These are phyloP conservation scores for Daldinia eschscholtzii DNA, from an alignment of 2,329 filamentous ascomycete species.

Conservation along the genomic window DNA sequence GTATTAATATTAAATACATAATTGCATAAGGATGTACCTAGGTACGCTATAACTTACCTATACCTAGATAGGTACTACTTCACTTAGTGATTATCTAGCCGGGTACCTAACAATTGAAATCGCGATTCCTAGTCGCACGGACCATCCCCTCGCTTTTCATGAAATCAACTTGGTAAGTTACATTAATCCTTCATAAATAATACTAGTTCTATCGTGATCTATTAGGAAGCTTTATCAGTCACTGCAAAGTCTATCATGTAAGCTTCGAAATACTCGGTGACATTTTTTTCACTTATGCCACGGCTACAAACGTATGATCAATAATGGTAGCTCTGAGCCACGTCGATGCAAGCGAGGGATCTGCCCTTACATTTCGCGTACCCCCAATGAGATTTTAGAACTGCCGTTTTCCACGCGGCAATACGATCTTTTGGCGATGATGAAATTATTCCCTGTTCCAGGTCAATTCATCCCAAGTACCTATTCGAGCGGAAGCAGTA, in stretches of 20 bases:
- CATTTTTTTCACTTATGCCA: constrained; percentile 1
- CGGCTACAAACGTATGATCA: constrained; percentile 6
- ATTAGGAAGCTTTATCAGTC: background rate
- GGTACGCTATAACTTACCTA: too few species aligned
- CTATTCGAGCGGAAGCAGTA: too few species aligned
- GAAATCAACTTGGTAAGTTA: too few species aligned
- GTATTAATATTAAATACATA: background rate
- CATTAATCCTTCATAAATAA: too few species aligned
- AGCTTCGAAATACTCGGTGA: background rate
- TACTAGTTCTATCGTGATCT: background rate
- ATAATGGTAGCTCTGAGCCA: constrained; percentile 19
- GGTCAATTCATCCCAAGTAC: constrained; percentile 23
- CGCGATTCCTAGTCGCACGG: constrained; percentile 29
- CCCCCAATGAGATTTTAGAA: constrained; percentile 4
- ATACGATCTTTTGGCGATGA: background rate
- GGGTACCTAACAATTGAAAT: constrained; percentile 13
- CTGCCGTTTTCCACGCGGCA: constrained; percentile 13
- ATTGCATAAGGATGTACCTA: background rate
- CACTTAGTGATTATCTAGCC: too few species aligned
- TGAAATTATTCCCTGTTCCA: background rate
- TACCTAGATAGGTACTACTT: too few species aligned
- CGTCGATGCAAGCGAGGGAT: constrained; percentile 22
- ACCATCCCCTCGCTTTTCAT: constrained; percentile 2
- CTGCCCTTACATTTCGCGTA: constrained; percentile 4
- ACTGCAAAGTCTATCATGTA: background rate